Evolutionary conservation across 192 early-diverging fungal genomes (phyloP).

Genomic region (Gorgonomyces haynaldii): DNA sequence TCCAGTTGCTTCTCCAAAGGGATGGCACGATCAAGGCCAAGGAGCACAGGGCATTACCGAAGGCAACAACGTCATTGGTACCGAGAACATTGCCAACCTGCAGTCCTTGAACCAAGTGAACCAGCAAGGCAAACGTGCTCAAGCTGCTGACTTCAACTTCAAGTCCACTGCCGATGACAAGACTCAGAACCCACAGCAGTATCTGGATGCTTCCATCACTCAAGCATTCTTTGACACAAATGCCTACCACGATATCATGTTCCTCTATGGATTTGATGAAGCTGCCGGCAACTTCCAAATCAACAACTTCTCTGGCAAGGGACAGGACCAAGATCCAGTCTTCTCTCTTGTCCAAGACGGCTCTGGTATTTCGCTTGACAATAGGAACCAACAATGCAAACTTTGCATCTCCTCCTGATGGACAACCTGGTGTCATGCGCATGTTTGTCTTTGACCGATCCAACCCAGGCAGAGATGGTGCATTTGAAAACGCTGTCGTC

Average conservation of each 20-base stretch:
- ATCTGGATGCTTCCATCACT: slow-evolving; percentile 38
- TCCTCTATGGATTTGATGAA: slow-evolving; percentile 39
- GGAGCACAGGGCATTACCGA: slow-evolving; percentile 13
- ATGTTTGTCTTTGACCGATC: slow-evolving; percentile 36
- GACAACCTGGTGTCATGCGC: slow-evolving; percentile 33
- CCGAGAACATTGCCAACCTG: slow-evolving; percentile 11
- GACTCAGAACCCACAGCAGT: slow-evolving; percentile 7
- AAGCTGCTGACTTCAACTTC: slow-evolving; percentile 26
- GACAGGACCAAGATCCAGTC: slow-evolving; percentile 36
- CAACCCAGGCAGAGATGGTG: slow-evolving; percentile 37
- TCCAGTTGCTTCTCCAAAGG: slow-evolving; percentile 10
- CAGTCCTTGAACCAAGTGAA: slow-evolving; percentile 4
- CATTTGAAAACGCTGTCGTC: slow-evolving; percentile 33
- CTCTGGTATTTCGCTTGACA: slow-evolving; percentile 8
- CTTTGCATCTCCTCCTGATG: slow-evolving; percentile 52
- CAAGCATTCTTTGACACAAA: slow-evolving; percentile 47
- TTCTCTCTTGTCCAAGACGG: slow-evolving; percentile 50
- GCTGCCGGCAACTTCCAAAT: slow-evolving; percentile 65
- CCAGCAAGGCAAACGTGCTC: slow-evolving; percentile 4
- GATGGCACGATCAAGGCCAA: slow-evolving; percentile 13
- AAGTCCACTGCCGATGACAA: slow-evolving; percentile 17
- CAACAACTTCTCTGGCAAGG: slow-evolving; percentile 19
- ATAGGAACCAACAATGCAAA: slow-evolving; percentile 33
- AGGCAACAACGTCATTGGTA: slow-evolving; percentile 42
- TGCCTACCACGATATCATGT: slow-evolving; percentile 51